Base-by-base conservation (phyloP, 331 rosid genomes). In the Prunus yedoensis region DNA sequence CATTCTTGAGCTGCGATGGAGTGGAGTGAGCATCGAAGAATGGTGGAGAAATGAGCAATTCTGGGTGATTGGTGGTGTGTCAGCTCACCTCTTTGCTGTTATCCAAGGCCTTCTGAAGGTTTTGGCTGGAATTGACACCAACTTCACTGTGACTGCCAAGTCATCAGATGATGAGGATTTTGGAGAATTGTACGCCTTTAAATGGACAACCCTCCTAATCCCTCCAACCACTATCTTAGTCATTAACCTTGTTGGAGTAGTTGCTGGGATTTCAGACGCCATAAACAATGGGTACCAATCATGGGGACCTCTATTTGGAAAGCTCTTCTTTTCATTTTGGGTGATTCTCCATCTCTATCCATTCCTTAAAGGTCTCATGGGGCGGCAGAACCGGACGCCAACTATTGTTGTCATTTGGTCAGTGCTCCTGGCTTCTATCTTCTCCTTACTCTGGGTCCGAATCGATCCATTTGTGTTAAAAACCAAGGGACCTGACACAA, bases 1-100 rank as follows among this genome's bases (percentile, higher is more conserved):
- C 17, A 82, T 94, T 80, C 97, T 94, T 68, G 99, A 94, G 87
- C 81, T 94, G 75, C 90, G 90, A 87, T 94, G 99, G 97, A 92
- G 97, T 81, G 97, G 99, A 77, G 99, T 94, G 50, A 92, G 91
- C 88, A 84, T 94, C 14, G 99, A 94, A 74, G 99, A 94, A 79
- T 94, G 97, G 97, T 94, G 99, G 99, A 94, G 99, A 85, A 92
- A 90, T 56, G 99, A 94, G 85, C 99, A 94, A 76, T 94, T 94
- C 80, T 94, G 97, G 97, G 99, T 94, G 79, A 94, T 94, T 54
- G 96, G 97, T 65, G 91, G 97, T 73, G 91, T 91, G 41, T 90
- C 98, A 32, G 94, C 93, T 27, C 97, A 92, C 28, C 88, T 92
- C 68, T 92, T 89, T 68, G 97, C 99, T 25, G 92, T 94, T 65